Evolutionary conservation across 2,329 filamentous ascomycete genomes (phyloP).

Genomic region (Didymella glomerata): DNA sequence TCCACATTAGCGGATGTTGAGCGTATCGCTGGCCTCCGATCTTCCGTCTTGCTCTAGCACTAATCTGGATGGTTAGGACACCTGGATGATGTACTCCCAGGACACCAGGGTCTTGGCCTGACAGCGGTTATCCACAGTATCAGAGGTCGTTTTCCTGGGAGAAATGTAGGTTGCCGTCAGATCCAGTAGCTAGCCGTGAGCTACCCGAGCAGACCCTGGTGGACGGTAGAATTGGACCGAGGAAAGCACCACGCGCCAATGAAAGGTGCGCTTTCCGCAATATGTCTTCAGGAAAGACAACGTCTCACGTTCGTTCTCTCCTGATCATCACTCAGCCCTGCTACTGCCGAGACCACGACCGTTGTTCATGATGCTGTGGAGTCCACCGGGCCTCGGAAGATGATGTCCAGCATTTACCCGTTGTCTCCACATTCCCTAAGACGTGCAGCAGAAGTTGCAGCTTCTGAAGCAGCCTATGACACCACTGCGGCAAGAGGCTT

Average conservation of each 20-base stretch:
- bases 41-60: conserved; percentile 5
- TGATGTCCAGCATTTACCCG: conserved; percentile 1
- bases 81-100: conserved; percentile 5
- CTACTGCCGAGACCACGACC: neutral
- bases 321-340: conserved; percentile 5
- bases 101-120: conserved; percentile 4
- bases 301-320: conserved; percentile 3
- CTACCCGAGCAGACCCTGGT: conserved; percentile 14
- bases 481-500: conserved; percentile 28
- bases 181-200: conserved; percentile 8
- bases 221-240: conserved; percentile 1
- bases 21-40: conserved; percentile 12
- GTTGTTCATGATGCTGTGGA: neutral
- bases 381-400: neutral
- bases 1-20: conserved; percentile 19
- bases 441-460: conserved; percentile 8
- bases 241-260: conserved; percentile 5
- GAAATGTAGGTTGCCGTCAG: conserved; percentile 8
- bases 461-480: conserved; percentile 24
- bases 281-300: conserved; percentile 7
- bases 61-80: neutral
- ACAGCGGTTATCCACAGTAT: conserved; percentile 12
- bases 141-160: neutral
- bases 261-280: neutral
- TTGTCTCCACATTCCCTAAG: conserved; percentile 13